phyloP scores from a whole-genome alignment of 2,329 filamentous ascomycete genomes.

The Ilyonectria mors-panacis region DNA sequence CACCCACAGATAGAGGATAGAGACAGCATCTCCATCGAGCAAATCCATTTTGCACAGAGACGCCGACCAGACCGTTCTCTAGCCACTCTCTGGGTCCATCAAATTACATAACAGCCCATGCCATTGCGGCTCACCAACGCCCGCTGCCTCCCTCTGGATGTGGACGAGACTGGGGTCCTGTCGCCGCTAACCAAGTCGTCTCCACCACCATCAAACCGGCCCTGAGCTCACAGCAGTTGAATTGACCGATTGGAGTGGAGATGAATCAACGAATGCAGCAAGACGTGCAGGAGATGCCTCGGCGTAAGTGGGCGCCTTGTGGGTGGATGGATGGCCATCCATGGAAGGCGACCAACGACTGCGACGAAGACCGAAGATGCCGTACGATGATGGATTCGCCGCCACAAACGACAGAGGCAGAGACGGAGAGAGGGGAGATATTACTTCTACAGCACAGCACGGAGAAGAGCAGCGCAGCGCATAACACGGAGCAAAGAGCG shows the following conservation, averaged over 20 bases:
- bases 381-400: background rate
- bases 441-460: background rate
- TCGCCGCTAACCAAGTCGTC: constrained; percentile 9
- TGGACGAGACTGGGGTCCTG: too few relatives aligned
- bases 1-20: background rate
- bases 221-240: constrained; percentile 7
- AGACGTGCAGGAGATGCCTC: background rate
- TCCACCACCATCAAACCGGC: constrained; percentile 25
- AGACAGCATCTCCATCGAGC: background rate
- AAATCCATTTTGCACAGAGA: background rate
- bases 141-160: constrained; percentile 14
- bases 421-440: background rate
- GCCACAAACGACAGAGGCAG: background rate
- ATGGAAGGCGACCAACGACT: background rate
- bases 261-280: constrained; percentile 7
- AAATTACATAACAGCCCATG: constrained; percentile 23
- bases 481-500: constrained; percentile 2
- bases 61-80: background rate
- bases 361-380: background rate
- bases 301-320: background rate
- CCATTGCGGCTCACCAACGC: constrained; percentile 20
- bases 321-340: background rate
- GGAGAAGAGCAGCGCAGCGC: background rate
- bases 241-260: constrained; percentile 12
- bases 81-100: background rate